Evolutionary conservation across 257 asterid genomes (phyloP).

Genomic region (Rehmannia glutinosa): DNA sequence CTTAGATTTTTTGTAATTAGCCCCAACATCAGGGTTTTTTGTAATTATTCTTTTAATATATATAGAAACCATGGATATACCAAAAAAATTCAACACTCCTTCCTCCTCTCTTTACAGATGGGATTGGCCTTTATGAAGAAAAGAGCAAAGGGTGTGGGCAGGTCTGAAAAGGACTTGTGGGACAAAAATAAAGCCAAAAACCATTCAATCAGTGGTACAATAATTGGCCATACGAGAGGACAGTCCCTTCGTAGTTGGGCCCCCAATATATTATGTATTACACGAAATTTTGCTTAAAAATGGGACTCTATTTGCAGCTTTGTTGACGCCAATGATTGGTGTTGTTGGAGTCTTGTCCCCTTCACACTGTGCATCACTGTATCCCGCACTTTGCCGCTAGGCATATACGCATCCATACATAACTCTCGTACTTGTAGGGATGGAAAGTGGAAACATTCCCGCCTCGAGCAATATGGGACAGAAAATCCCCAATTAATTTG

Average conservation of each 20-base stretch:
- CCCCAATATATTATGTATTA: background rate
- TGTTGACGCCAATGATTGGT: slow-evolving; percentile 44
- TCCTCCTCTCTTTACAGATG: background rate
- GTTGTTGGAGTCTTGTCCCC: slow-evolving; percentile 47
- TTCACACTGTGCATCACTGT: slow-evolving; percentile 16
- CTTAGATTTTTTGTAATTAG: too few species aligned
- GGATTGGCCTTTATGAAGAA: background rate
- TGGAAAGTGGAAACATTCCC: too few species aligned
- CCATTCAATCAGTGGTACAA: slow-evolving; percentile 37
- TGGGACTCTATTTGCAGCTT: slow-evolving; percentile 12
- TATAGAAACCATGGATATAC: too few species aligned
- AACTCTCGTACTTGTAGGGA: background rate
- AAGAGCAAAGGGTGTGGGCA: slow-evolving; percentile 15
- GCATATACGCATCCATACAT: background rate
- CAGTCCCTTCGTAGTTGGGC: slow-evolving; percentile 8
- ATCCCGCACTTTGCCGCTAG: slow-evolving; percentile 17
- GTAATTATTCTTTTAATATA: too few species aligned
- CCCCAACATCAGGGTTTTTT: too few species aligned
- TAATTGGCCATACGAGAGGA: slow-evolving; percentile 27
- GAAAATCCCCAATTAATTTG: too few species aligned
- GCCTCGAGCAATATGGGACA: too few species aligned
- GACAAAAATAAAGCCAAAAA: slow-evolving; percentile 16
- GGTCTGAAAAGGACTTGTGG: slow-evolving; percentile 16
- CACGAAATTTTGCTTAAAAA: background rate
- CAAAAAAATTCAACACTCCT: too few species aligned